Percentiles rank a stretch among this genome's conserved stretches.
These are phyloP conservation scores for Avena eriantha DNA, from an alignment of 176 grass and related monocot species.

Conservation along the genomic window DNA sequence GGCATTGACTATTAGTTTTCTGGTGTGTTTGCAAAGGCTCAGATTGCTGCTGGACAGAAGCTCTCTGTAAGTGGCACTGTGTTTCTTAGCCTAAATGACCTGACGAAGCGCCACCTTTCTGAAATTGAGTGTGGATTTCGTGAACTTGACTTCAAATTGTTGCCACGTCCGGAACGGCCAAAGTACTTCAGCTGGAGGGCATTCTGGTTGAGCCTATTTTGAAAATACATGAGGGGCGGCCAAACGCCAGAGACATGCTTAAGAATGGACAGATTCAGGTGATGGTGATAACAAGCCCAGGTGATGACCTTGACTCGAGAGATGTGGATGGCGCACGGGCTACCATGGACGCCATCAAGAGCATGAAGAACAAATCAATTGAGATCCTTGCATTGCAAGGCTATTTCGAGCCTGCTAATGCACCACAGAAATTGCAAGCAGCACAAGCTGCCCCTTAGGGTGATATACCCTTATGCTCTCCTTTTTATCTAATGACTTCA, in stretches of 20 bases:
- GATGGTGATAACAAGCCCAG: conserved; percentile 97
- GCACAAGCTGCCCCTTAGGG: conserved; percentile 58
- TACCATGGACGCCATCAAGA: conserved; percentile 85
- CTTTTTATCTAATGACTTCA: background rate
- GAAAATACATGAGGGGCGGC: conserved; percentile 94
- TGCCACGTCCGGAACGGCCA: conserved; percentile 86
- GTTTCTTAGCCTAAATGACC: conserved; percentile 91
- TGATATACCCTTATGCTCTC: background rate
- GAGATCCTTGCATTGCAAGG: conserved; percentile 90
- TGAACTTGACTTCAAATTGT: conserved; percentile 86
- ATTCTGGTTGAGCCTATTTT: conserved; percentile 81
- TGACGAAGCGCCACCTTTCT: conserved; percentile 84
- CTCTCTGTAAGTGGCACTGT: conserved; percentile 68
- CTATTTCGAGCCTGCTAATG: conserved; percentile 67
- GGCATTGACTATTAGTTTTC: conserved; percentile 92
- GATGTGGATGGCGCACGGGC: conserved; percentile 88
- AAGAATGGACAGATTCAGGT: conserved; percentile 91
- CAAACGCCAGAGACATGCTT: conserved; percentile 87
- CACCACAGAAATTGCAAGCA: conserved; percentile 56
- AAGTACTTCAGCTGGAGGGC: conserved; percentile 80
- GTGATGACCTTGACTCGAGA: conserved; percentile 81
- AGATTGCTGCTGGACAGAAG: conserved; percentile 97
- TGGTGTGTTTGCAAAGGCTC: conserved; percentile 92
- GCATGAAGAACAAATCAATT: conserved; percentile 76
- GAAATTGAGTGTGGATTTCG: conserved; percentile 70